Conservation (phyloP, 345 rosid species). For the Raphanus sativus region DNA sequence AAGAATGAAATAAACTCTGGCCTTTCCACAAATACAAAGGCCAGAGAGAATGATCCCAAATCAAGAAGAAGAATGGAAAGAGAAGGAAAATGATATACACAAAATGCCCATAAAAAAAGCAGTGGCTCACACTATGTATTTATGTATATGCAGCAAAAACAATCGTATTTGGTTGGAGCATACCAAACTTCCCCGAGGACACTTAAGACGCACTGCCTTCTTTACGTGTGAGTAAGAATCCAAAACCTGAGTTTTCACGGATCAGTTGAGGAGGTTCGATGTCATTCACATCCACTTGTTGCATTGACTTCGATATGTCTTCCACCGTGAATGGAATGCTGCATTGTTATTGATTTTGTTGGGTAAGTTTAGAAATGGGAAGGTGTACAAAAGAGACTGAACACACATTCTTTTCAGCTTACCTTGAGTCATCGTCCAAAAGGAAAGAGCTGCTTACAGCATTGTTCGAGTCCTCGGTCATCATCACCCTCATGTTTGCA, state of each 20-base stretch:
- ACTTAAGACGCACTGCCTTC: slow-evolving; percentile 42
- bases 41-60: slow-evolving; percentile 35
- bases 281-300: slow-evolving; percentile 81
- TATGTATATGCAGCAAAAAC: slow-evolving; percentile 29
- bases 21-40: slow-evolving; percentile 39
- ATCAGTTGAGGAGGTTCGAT: slow-evolving; percentile 81
- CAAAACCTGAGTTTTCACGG: slow-evolving; percentile 91
- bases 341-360: slow-evolving; percentile 35
- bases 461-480: slow-evolving; percentile 94
- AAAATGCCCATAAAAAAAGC: slow-evolving; percentile 27
- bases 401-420: neutral
- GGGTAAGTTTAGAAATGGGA: slow-evolving; percentile 6
- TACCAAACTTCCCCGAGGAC: neutral
- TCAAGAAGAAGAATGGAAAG: slow-evolving; percentile 33
- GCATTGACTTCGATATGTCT: slow-evolving; percentile 95
- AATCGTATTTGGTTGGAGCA: slow-evolving; percentile 12
- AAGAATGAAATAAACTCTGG: slow-evolving; percentile 36
- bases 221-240: slow-evolving; percentile 80
- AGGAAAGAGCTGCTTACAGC: slow-evolving; percentile 96
- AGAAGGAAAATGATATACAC: slow-evolving; percentile 23
- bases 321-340: slow-evolving; percentile 98
- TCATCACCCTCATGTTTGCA: slow-evolving; percentile 89
- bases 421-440: slow-evolving; percentile 98
- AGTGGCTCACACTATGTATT: slow-evolving; percentile 25
- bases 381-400: neutral